Conservation (phyloP, 1,139 yeast species). For the Suhomyces bribrorum region DNA sequence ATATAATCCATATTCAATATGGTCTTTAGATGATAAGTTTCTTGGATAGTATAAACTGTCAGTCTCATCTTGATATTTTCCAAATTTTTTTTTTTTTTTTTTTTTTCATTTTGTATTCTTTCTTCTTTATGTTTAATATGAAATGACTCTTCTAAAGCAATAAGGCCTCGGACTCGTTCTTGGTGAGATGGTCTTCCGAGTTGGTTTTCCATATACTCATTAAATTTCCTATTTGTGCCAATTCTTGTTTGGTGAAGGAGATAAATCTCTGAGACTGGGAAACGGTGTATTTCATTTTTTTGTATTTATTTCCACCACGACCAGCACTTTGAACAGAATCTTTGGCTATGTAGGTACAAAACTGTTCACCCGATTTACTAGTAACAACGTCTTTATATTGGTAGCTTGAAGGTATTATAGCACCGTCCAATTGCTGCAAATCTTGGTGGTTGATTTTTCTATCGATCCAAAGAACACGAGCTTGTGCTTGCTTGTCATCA, state of each 20-base stretch:
- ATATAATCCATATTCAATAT: too few relatives aligned
- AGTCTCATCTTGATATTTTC: too few relatives aligned
- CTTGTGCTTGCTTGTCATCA: constrained; percentile 10
- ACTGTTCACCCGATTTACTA: neutral
- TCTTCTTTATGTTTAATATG: too few relatives aligned
- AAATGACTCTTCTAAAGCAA: neutral
- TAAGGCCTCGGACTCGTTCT: neutral
- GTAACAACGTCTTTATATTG: constrained; percentile 15
- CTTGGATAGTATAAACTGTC: too few relatives aligned
- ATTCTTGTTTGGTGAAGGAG: neutral
- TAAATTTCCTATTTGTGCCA: neutral
- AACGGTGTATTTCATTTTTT: neutral
- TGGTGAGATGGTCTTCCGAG: neutral
- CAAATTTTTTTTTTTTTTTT: too few relatives aligned
- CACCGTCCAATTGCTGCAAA: constrained; percentile 10
- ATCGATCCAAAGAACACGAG: constrained; percentile 13
- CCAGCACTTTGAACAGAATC: neutral
- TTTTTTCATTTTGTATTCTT: too few relatives aligned
- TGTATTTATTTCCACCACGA: constrained; percentile 1
- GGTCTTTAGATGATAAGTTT: too few relatives aligned
- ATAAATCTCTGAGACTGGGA: constrained; percentile 1
- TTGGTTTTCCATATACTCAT: neutral
- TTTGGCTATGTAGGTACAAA: neutral
- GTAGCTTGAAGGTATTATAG: constrained; percentile 15
- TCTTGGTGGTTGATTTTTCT: constrained; percentile 8